Evolutionary conservation across 805 yeast genomes (phyloP), one percentile per base, ranked within the genome.

Genomic region (Brettanomyces anomalus): DNA sequence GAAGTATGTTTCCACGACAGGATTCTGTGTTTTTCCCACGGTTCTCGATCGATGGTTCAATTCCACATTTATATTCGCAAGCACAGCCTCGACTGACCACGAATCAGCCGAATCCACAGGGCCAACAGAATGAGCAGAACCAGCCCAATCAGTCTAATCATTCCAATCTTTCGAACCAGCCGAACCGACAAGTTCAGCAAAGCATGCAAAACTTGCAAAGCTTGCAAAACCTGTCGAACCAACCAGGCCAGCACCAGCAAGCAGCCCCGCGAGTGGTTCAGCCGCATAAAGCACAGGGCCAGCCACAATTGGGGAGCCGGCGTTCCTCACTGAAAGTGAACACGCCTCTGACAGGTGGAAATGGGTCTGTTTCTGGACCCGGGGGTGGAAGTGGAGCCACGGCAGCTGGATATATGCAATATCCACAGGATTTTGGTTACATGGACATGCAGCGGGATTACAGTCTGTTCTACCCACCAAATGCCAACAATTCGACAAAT

Each of bases 1-100:
- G 10, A 32, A 14, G 13, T 14, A 41, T 49, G 37, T 56, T 49
- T 38, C 57, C 59, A 6, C 50, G 61, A 21, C 58, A 58, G 40
- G 62, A 58, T 41, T 52, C 58, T 20, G 50, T 58, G 3, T 56
- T 55, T 33, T 55, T 49, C 44, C 61, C 62, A 18, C 43, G 62
- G 24, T 54, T 54, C 19, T 57, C 61, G 11, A 57, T 57, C 36
- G 63, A 58, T 18, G 41, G 41, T 21, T 11, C 36, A n/a, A 18
- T 33, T 16, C 40, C 14, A 19, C 33, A 28, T 11, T 14, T 15
- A 16, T 30, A 30, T 34, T 15, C 41, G 16, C 35, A 31, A 19
- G 21, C 34, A 10, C 15, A 15, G 16, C 15, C 21, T 36, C 38
- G 19, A 19, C 20, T 19, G 15, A 14, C 38, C 7, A 7, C 28